Base-by-base conservation (phyloP, 257 asterid genomes). In the Datura wrightii region DNA sequence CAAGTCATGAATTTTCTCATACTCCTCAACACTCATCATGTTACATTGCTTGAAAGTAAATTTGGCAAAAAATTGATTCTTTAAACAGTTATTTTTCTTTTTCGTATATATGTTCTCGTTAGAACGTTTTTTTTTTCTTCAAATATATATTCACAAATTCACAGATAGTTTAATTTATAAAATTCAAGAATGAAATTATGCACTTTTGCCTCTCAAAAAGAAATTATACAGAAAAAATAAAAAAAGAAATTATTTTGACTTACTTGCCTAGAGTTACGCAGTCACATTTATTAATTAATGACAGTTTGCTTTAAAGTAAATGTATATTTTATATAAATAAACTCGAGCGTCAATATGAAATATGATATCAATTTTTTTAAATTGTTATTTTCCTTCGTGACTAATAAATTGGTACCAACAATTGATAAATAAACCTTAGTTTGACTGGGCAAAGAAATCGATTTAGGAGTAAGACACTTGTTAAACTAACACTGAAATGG, bases 41-140 rank as follows among this genome's bases (percentile, higher is more conserved):
- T 76, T 52, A 50, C 52, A 76, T 76, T 52, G 46, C 82, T 76
- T 76, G 19, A 50, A 52, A 50, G 31, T 50, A 36, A 24, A 19
- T 10, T 24, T 24, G 44, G 24, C 13, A 50, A 76, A 31, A 50
- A 1, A 1, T 24, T 48, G 1, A 74, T 48, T 24, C 59, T 50
- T 31, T 50, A 31, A 50, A 14, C 58, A 48, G 24, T 6, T 19
- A 1, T 5, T 19, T 46, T n/a, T 44, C 6, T 48, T 72, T 10
- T 71, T 6, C 13, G 10, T 65, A 65, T 13, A 34, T 66, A 36
- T 66, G n/a, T 66, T 46, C 74, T 66, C 46, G 36, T 15, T 37
- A 39, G 31, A 6, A 1, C 0, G 50, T 39, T 15, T 0, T 7
- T 14, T 6, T 16, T 58, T 36, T 36, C n/a, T 5, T 0, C n/a